Evolutionary conservation across 2,329 filamentous ascomycete species (phyloP), one percentile per base, ranked within the genome.

Genomic region (Pseudocercospora fijiensis): DNA sequence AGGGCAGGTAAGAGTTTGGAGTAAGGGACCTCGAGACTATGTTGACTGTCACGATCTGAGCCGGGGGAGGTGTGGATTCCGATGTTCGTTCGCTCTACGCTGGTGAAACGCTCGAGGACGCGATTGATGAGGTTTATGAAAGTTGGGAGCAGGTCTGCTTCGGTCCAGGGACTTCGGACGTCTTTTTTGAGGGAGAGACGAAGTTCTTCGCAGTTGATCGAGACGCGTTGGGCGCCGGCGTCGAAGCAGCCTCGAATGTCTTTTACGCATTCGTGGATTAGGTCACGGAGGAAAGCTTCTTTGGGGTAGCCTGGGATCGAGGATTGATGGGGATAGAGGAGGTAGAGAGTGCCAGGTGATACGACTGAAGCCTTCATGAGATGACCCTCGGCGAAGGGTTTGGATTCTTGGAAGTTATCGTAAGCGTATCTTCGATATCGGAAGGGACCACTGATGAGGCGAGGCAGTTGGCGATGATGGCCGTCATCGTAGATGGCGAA

Each of bases 31-130:
- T 58, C 57, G 41, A 43, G 30, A 28, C 30, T 24, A 30, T 58
- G 57, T 2, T 24, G 18, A 28, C 33, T 45, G 13, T 58, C 57
- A 2, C 57, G 41, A 43, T 58, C 57, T 3, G 37, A 16, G 2
- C 47, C 47, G n/a, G 58, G 24, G 53, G 47, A 60, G 11, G 58
- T 53, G 16, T 60, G 58, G 16, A 60, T 26, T 1, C 58, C 58
- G 24, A 60, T 60, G 11, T 60, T 60, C 8, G 58, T 53, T 22
- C 58, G 30, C 22, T 60, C 58, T 3, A 28, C 58, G 28, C 43
- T 47, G 18, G 58, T 60, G 18, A 60, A 60, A 24, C 58, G 58
- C 26, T 60, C 58, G 10, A 60, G 47, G 13, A 60, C 58, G 18
- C 58, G 45, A n/a, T 60, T 60, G 8, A 47, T 30, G n/a, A 60